Evolutionary conservation across 2,329 filamentous ascomycete genomes (phyloP), one percentile per base, ranked within the genome.

Genomic region (Arthrobotrys megalospora): DNA sequence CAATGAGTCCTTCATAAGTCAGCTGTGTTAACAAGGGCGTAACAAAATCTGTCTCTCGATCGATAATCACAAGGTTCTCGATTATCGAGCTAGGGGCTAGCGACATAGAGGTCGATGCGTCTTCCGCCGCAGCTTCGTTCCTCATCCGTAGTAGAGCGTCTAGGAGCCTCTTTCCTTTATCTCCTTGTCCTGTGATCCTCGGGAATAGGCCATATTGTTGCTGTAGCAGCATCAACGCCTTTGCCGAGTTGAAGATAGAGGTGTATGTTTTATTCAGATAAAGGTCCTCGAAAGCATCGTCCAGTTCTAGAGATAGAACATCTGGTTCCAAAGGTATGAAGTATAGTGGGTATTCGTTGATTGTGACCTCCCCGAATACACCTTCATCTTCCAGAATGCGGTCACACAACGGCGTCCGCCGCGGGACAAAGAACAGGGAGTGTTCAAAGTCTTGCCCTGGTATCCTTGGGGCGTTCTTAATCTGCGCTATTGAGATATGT

Each of bases 1-100:
- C 96, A 67, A 99, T 91, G 28, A 99, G 87, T 2, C 96, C 96
- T 85, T 99, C 95, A 82, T 99, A 99, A 0, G 96, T 99, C 79
- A 99, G 86, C 83, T 99, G 96, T 0, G 95, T 98, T 67, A 99
- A 90, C 14, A 99, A 88, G 0, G 92, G 91, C 0, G 96, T 97
- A 14, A 95, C 93, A 82, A 96, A 94, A 84, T 99, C 96, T 69
- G 97, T 92, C 83, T 97, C 94, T 62, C 96, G 92, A 84, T 99
- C 96, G 69, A 99, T 94, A 78, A 99, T 92, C 82, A 99, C 94
- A 76, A 97, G 87, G 82, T 92, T 97, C 84, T 99, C 96, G 58
- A 94, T 92, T 6, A 91, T 91, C 10, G 92, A 92, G 84, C 96
- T 98, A 11, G 96, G 95, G 10, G 93, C 91, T 28, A 97, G 86